Evolutionary conservation across 2,329 filamentous ascomycete genomes (phyloP), one percentile per base, ranked within the genome.

Genomic region (Aaosphaeria arxii): DNA sequence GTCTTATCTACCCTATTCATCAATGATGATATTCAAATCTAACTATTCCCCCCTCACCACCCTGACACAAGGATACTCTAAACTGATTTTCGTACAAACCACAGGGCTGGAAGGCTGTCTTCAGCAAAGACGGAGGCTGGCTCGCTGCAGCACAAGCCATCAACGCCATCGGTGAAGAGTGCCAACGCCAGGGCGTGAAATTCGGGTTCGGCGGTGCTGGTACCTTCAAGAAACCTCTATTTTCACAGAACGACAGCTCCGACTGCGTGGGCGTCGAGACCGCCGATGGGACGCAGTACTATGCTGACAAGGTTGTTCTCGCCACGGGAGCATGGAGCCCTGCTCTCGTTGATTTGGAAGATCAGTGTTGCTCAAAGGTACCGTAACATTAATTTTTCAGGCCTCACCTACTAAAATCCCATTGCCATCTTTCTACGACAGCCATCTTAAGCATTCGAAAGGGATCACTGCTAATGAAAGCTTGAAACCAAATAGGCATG

Each of bases 341-440:
- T 2, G 46, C 52, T 6, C 44, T 66, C n/a, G 55, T 66, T 2
- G 60, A 66, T 40, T 41, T 66, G 13, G 47, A 64, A 39, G 61
- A 63, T 11, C 63, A 66, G 39, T 44, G 67, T 71, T 52, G 82
- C 77, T 39, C 81, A 1, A 84, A 81, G 4, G 80, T 84, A 41
- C 77, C 17, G 17, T 24, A 24, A 24, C 76, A 9, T 78, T 78
- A 1, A 5, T 7, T 24, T 24, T 24, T 24, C 17, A 24, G 17
- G 17, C 40, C 24, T 42, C n/a, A 36, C 9, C 9, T 36, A 11
- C 2, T 6, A 28, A 42, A 42, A 9, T 29, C 17, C 17, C 17
- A 24, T 24, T 2, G 17, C 17, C 17, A 24, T 24, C 17, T 24
- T 24, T 24, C 9, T 13, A 36, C 33, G 9, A 9, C 33, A 36